These are phyloP conservation scores for Ophiocordyceps robertsii DNA, from an alignment of 2,329 filamentous ascomycete genomes.

Conservation along the genomic window DNA sequence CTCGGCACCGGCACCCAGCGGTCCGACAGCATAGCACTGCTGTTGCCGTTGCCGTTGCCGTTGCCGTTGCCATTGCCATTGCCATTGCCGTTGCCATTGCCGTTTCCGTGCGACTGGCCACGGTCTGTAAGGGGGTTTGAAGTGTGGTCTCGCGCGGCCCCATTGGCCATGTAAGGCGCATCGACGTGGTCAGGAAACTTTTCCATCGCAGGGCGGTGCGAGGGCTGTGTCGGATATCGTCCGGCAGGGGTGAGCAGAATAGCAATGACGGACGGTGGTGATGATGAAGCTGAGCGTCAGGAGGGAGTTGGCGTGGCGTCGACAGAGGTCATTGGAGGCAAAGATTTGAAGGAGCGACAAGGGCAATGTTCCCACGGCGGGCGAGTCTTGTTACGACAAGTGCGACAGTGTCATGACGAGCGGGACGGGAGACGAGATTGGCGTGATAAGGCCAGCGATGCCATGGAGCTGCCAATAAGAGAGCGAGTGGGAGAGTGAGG, in stretches of 20 bases:
- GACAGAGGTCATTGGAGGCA: no score
- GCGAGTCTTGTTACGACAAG: neutral
- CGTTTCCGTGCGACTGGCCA: neutral
- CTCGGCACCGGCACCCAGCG: conserved; percentile 14
- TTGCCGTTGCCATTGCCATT: conserved; percentile 4
- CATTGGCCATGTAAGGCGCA: conserved; percentile 12
- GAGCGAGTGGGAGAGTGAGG: neutral
- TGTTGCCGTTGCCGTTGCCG: conserved; percentile 9
- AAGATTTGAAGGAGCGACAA: no score
- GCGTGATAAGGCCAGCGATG: neutral
- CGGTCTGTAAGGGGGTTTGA: conserved; percentile 9
- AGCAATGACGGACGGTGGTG: no score
- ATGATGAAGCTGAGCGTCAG: no score
- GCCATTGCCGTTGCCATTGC: conserved; percentile 9
- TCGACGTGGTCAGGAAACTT: conserved; percentile 46
- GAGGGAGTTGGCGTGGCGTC: no score
- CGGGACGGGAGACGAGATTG: neutral
- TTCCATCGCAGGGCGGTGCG: conserved; percentile 25
- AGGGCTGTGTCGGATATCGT: neutral
- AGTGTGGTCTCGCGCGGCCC: conserved; percentile 13
- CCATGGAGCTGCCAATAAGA: neutral
- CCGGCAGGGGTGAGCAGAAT: neutral
- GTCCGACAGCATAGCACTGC: conserved; percentile 13
- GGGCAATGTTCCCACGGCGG: no score
- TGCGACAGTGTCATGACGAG: conserved; percentile 1